phyloP scores from a whole-genome alignment of 495 filamentous ascomycete genomes.

The Penicillium cataractarum region DNA sequence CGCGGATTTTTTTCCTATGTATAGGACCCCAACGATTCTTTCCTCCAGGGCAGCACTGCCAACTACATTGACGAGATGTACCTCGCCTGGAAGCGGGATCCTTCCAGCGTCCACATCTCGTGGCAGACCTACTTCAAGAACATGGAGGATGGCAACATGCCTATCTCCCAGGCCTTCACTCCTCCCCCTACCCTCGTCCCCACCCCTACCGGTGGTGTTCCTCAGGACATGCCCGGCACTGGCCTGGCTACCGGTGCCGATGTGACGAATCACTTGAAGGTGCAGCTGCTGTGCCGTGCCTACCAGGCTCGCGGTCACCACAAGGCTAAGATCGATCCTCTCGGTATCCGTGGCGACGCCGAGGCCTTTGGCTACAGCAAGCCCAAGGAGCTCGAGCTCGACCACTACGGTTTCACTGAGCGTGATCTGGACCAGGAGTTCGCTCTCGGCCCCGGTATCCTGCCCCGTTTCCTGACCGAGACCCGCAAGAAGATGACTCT shows the following conservation, averaged over 20 bases:
- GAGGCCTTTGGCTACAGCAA: conserved; percentile 85
- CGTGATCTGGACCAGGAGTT: conserved; percentile 94
- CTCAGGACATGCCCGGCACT: conserved; percentile 69
- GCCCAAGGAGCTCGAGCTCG: conserved; percentile 90
- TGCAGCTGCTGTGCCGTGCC: conserved; percentile 92
- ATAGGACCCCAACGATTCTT: conserved; percentile 88
- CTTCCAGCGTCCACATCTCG: conserved; percentile 91
- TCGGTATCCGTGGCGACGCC: conserved; percentile 86
- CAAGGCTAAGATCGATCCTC: conserved; percentile 95
- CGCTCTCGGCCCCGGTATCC: conserved; percentile 88
- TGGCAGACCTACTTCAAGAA: conserved; percentile 99
- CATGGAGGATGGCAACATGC: conserved; percentile 98
- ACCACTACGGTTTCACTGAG: conserved; percentile 92
- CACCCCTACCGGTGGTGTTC: conserved; percentile 74
- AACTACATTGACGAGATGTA: conserved; percentile 99
- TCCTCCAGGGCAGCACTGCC: conserved; percentile 90
- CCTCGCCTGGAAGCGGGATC: conserved; percentile 92
- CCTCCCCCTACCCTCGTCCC: conserved; percentile 92
- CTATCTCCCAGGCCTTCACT: conserved; percentile 93
- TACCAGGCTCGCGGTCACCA: conserved; percentile 98
- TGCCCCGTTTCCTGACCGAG: conserved; percentile 88
- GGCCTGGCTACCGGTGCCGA: conserved; percentile 76
- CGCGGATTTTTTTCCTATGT: conserved; percentile 18
- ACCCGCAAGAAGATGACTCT: conserved; percentile 93
- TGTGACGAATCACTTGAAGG: conserved; percentile 96